Conservation (phyloP, 805 yeast genomes). For the Ogataea saltuana region DNA sequence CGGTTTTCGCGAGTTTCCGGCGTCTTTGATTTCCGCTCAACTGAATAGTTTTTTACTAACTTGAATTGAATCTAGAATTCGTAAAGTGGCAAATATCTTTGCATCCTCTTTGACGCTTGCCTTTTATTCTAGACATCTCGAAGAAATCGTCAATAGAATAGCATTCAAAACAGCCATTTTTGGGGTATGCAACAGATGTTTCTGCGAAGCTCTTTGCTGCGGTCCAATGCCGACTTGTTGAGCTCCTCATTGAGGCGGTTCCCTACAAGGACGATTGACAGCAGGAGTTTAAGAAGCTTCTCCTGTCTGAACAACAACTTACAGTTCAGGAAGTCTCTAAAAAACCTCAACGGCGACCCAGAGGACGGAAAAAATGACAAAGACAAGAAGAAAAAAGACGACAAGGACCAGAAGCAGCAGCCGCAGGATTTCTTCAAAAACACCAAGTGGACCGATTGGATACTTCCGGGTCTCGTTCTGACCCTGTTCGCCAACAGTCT, state of each 20-base stretch:
- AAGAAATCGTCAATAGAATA: too few relatives aligned
- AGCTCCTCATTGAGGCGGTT: conserved; percentile 1
- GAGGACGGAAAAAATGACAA: conserved; percentile 16
- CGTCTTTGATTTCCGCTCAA: background rate
- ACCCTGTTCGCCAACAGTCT: conserved; percentile 24
- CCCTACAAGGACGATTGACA: background rate
- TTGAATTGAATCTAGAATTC: too few relatives aligned
- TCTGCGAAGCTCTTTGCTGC: conserved; percentile 4
- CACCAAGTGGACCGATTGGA: conserved; percentile 30
- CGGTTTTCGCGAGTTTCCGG: background rate
- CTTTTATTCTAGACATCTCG: background rate
- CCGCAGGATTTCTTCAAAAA: conserved; percentile 17
- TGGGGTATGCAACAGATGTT: background rate
- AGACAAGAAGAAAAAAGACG: conserved; percentile 13
- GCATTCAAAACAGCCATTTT: background rate
- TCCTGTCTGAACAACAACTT: conserved; percentile 19
- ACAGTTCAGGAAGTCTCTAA: conserved; percentile 16
- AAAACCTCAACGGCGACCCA: conserved; percentile 10
- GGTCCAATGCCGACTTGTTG: conserved; percentile 3
- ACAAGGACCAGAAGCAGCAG: conserved; percentile 10
- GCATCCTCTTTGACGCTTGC: too few relatives aligned
- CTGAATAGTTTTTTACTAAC: too few relatives aligned
- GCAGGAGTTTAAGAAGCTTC: conserved; percentile 11
- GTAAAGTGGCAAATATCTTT: background rate
- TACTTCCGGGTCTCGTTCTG: conserved; percentile 29